Base-by-base conservation (phyloP, 768 basidiomycete genomes). In the Strobilomyces dryophilus region DNA sequence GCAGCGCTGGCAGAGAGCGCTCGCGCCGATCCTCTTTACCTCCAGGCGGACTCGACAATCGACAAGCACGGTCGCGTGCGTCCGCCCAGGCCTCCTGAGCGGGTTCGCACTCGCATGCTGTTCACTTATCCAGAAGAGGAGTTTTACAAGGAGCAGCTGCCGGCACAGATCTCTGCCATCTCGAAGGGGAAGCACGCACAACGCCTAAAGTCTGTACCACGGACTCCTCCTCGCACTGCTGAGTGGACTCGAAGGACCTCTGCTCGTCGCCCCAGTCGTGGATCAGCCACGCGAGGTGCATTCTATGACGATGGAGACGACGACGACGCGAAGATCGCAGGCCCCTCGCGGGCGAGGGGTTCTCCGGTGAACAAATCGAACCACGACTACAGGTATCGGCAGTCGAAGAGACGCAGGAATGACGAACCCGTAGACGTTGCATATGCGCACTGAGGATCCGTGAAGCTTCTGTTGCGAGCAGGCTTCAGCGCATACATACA, bases 81-180 rank as follows among this genome's bases (percentile, higher is more conserved):
- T 4, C 20, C 46, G 8, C 68, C 54, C 1, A 53, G 3, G 8
- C 2, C 21, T 17, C 54, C 56, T 0, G 43, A 60, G 15, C 58
- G 57, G 8, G 60, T 50, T 20, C 55, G 39, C 5, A 56, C 49
- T 5, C 48, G 65, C 26, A 29, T 51, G 14, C 40, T 44, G 14
- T 47, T 56, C 26, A 36, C 52, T 12, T 8, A 47, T 0, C 51
- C 57, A 2, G 45, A 49, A 18, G 53, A 52, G 7, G 29, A 20
- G 1, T 36, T 40, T 5, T 21, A 59, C 18, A 43, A 34, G 24
- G 15, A 37, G 3, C 36, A 37, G 15, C 18, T 18, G 8, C 11
- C 41, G 6, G 9, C 44, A 36, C 49, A 31, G 45, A 27, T 35
- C 1, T 6, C 17, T 2, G 5, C 43, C 10, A 12, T 8, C 8